A percentile compares a stretch with the other conserved stretches of the same genome.
Conservation (phyloP, 129 eudicot genomes). For the Apium graveolens region DNA sequence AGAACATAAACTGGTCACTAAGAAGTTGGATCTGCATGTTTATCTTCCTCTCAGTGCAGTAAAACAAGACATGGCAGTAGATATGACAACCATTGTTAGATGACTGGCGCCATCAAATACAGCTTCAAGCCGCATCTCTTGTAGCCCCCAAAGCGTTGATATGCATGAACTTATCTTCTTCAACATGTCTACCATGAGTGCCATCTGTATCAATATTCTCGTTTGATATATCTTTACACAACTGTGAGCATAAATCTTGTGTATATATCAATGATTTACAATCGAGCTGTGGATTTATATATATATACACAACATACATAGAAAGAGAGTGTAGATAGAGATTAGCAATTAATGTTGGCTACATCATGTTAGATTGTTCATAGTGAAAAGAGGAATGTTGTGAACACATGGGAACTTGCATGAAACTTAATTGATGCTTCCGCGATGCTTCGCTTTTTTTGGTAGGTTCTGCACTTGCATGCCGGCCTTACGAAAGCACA, state of each 20-base stretch:
- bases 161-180: not conserved
- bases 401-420: not conserved
- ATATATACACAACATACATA: not conserved
- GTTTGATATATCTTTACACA: not conserved
- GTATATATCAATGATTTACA: not conserved
- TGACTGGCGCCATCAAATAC: slow-evolving; percentile 7
- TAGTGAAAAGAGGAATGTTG: not conserved
- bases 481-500: not conserved
- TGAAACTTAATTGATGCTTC: not conserved
- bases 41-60: slow-evolving; percentile 2
- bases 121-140: slow-evolving; percentile 22
- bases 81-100: not conserved
- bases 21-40: not conserved
- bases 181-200: not conserved
- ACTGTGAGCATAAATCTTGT: not conserved
- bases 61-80: slow-evolving; percentile 4
- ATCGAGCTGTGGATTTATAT: not conserved
- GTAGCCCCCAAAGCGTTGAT: slow-evolving; percentile 20
- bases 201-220: not conserved
- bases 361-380: not conserved
- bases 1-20: not conserved
- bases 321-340: not conserved
- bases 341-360: not conserved
- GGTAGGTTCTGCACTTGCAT: not conserved
- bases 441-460: not conserved